Evolutionary conservation across 306 rosid species (phyloP), one percentile per base, ranked within the genome.

Genomic region (Lupinus albus): DNA sequence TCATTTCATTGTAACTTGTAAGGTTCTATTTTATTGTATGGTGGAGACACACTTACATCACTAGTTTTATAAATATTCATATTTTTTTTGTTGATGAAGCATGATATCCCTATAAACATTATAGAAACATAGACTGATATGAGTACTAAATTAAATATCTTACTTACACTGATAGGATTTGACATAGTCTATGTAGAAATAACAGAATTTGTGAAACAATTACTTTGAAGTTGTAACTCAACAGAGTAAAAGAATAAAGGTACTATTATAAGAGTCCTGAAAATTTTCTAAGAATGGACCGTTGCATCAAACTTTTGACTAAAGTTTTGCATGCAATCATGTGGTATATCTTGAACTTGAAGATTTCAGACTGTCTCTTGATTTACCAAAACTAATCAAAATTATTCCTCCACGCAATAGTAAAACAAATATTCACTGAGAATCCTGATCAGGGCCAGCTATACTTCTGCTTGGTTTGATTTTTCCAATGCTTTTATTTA

Each of bases 281-380:
- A 64, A 35, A 64, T 13, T 61, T 68, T 20, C 49, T 42, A 6
- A 10, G 11, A 55, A 55, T 14, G 17, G 54, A 76, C 72, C 54
- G 76, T 76, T 76, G 33, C 61, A 20, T 56, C 45, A 61, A 51
- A 45, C 61, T 50, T 56, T 68, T 69, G 16, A 56, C 35, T 44
- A 48, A 75, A 67, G 55, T 42, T 11, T 51, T 20, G 63, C 61
- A 62, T 68, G 76, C 72, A 79, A 79, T 79, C 51, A 68, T 78
- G 16, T 25, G 46, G 56, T 42, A 28, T 28, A 33, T 67, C 78
- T 67, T 61, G 54, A 35, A 16, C 55, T 50, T 38, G 48, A 72
- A 15, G n/a, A 21, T 30, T 51, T 12, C 6, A 8, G 56, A n/a
- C 73, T 16, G n/a, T 54, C 32, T 13, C 65, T 1, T 25, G 12